Evolutionary conservation across 176 grass and related monocot species (phyloP).

Genomic region (Thinopyrum elongatum): DNA sequence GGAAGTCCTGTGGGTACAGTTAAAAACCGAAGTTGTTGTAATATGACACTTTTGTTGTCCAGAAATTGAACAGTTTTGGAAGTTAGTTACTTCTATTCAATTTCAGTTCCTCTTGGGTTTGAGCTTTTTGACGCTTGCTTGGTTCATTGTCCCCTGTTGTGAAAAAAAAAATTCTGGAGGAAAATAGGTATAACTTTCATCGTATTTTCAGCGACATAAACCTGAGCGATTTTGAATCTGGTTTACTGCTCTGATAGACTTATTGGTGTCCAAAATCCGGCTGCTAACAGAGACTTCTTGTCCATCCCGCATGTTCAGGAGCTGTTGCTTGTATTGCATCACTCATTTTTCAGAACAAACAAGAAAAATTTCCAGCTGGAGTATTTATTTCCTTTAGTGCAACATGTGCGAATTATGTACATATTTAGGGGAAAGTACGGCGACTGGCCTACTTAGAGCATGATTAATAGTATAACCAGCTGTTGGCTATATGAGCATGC

Average conservation of each 20-base stretch:
- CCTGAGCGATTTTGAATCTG: not conserved
- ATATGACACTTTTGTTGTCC: not conserved
- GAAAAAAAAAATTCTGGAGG: not conserved
- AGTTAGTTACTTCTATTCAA: not conserved
- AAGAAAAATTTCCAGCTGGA: not conserved
- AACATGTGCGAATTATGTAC: not conserved
- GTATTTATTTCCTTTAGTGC: not conserved
- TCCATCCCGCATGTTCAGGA: not conserved
- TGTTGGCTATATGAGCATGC: too few species aligned
- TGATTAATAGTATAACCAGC: too few species aligned
- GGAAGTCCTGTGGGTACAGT: slow-evolving; percentile 28
- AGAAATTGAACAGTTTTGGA: slow-evolving; percentile 18
- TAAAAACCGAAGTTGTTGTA: slow-evolving; percentile 25
- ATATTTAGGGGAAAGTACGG: too few species aligned
- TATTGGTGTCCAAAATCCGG: not conserved
- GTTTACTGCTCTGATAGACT: not conserved
- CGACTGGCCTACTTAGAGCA: too few species aligned
- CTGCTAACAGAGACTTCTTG: not conserved
- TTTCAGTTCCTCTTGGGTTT: not conserved
- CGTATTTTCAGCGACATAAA: not conserved
- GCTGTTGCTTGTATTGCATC: not conserved
- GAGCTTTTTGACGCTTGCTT: not conserved
- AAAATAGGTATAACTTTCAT: not conserved
- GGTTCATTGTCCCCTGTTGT: not conserved
- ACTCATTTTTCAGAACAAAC: not conserved